phyloP scores from a whole-genome alignment of 805 yeast genomes.

The Millerozyma miso region DNA sequence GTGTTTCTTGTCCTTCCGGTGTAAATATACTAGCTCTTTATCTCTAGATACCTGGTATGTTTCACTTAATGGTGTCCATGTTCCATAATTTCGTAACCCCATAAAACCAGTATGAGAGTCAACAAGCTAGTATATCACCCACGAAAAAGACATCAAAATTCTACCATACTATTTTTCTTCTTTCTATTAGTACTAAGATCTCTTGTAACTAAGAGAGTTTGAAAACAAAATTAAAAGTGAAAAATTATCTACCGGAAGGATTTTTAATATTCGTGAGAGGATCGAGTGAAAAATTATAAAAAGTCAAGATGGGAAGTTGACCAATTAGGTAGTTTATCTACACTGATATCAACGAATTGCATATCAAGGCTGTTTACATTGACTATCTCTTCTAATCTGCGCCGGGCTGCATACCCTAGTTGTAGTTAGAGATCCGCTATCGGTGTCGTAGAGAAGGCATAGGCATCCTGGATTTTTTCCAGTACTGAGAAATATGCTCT shows the following conservation, averaged over 20 bases:
- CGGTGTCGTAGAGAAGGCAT: neutral
- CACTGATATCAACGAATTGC: neutral
- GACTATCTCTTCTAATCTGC: neutral
- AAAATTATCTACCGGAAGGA: neutral
- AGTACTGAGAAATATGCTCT: neutral
- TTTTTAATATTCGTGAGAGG: neutral
- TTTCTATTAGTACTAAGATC: conserved; percentile 5
- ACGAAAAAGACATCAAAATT: conserved; percentile 1
- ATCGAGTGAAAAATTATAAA: conserved; percentile 2
- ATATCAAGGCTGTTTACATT: neutral
- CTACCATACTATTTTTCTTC: conserved; percentile 1
- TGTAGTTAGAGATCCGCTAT: neutral
- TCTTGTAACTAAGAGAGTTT: conserved; percentile 3
- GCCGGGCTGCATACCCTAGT: neutral
- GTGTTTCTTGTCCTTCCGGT: neutral
- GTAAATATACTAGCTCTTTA: conserved; percentile 1
- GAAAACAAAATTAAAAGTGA: conserved; percentile 7
- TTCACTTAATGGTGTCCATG: neutral
- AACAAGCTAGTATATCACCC: conserved; percentile 1
- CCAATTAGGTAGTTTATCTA: conserved; percentile 1
- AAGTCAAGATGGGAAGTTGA: conserved; percentile 3
- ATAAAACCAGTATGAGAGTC: neutral
- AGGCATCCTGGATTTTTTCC: neutral
- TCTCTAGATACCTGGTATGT: neutral
- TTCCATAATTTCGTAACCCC: neutral